These are phyloP conservation scores for Starmerella bombicola DNA, from an alignment of 805 yeast genomes.

Conservation along the genomic window DNA sequence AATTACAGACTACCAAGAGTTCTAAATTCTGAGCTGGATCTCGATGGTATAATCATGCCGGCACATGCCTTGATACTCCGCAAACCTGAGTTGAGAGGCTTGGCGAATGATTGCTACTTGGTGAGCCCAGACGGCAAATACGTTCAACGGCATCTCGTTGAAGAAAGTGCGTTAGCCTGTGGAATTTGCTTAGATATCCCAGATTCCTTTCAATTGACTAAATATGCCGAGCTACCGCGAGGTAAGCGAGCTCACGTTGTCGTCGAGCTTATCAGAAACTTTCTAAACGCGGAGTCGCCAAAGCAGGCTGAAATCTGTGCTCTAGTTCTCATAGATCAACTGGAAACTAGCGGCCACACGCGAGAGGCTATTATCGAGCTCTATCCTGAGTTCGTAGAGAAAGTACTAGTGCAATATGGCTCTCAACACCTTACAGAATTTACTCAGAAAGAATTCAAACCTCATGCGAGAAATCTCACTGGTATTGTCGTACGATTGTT, in stretches of 20 bases:
- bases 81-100: not conserved
- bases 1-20: not conserved
- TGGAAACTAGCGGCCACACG: not conserved
- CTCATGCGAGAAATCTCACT: not conserved
- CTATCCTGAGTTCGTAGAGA: not conserved
- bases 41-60: not conserved
- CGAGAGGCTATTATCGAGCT: not conserved
- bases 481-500: not conserved
- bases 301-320: not conserved
- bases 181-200: not conserved
- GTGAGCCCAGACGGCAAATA: not conserved
- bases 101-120: not conserved
- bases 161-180: not conserved
- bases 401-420: not conserved
- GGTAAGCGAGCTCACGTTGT: not conserved
- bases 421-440: not conserved
- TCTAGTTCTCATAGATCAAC: not conserved
- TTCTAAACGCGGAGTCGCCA: not conserved
- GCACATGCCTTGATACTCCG: not conserved
- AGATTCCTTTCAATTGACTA: not conserved
- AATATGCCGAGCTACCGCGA: not conserved
- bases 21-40: not conserved
- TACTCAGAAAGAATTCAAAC: not conserved
- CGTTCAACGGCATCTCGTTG: not conserved
- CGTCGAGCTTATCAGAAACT: not conserved